Base-by-base conservation (phyloP, 495 filamentous ascomycete species). In the Penicillium salamii region DNA sequence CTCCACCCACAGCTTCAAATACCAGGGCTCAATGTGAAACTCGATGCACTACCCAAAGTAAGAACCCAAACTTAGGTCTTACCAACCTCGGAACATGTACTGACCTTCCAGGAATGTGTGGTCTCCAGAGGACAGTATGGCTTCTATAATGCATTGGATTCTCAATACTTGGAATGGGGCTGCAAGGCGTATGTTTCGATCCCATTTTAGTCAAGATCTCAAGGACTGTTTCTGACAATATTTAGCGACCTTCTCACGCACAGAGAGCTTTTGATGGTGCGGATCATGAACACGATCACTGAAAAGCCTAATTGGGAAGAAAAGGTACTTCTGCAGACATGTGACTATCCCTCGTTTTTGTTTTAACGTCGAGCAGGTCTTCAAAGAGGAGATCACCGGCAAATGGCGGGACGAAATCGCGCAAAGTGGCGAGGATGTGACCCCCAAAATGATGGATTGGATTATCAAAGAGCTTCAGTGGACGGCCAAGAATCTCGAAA, bases 391-490 rank as follows among this genome's bases (percentile, higher is more conserved):
- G 32, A 70, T 73, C 44, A 62, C 63, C 0, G 21, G 38, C 0
- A 67, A 68, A 46, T 78, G 76, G 73, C 57, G 61, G 3, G 34
- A 64, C 9, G 72, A 77, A 47, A 53, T 68, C 13, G 23, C 52
- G 2, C 41, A 44, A 3, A 49, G 56, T 18, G 60, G 42, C 0
- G 35, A 57, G 19, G 72, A 71, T 45, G 52, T 80, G 2, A 69
- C 72, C 0, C 46, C 61, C 3, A 62, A 59, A 7, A 81, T 83
- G 78, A 67, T 78, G 42, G 68, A 80, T 13, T 75, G 66, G 52
- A 71, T 79, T 52, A 67, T 82, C 39, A 46, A 60, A 28, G 81
- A 84, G 51, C 61, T 82, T 9, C 66, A 68, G 9, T 74, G 74
- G 50, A 79, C 77, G 46, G 69, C 70, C 3, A 44, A 50, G 1